These are phyloP conservation scores for Calonectria crousiana DNA, from an alignment of 2,329 filamentous ascomycete genomes.

Conservation along the genomic window DNA sequence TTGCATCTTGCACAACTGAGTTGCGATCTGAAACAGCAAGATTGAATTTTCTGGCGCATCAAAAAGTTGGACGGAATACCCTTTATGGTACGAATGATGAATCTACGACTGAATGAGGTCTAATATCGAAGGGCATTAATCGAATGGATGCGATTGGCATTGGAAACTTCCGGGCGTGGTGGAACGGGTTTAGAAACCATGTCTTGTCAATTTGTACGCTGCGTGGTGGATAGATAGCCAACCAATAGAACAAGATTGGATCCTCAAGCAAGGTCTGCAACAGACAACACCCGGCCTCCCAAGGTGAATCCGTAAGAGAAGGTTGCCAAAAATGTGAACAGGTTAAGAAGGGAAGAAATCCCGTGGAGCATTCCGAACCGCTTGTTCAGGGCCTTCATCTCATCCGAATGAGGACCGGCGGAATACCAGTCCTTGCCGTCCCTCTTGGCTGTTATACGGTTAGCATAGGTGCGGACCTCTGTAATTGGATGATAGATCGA, in stretches of 20 bases:
- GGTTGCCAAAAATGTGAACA: conserved; percentile 76
- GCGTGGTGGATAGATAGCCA: conserved; percentile 18
- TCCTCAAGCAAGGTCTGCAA: conserved; percentile 44
- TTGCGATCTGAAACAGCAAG: background rate
- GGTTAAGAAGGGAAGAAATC: conserved; percentile 82
- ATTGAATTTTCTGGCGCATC: conserved; percentile 31
- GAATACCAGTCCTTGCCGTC: conserved; percentile 93
- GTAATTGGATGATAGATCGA: conserved; percentile 12
- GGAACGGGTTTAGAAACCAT: conserved; percentile 4
- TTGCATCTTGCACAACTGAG: conserved; percentile 5
- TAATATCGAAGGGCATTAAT: conserved; percentile 19
- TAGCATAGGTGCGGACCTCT: conserved; percentile 13
- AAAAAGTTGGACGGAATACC: conserved; percentile 37
- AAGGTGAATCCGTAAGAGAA: conserved; percentile 84
- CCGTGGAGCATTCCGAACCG: conserved; percentile 85
- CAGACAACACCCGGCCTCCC: conserved; percentile 68
- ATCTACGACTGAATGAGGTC: conserved; percentile 34
- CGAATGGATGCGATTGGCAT: background rate
- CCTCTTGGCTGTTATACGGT: conserved; percentile 72
- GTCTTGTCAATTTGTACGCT: conserved; percentile 31
- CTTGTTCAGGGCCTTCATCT: conserved; percentile 86
- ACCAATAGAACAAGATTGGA: conserved; percentile 12
- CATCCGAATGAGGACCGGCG: conserved; percentile 80
- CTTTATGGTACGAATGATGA: conserved; percentile 39
- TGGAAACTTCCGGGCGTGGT: background rate